Conservation (phyloP, 208 protist genomes). For the Strigomonas galati region DNA sequence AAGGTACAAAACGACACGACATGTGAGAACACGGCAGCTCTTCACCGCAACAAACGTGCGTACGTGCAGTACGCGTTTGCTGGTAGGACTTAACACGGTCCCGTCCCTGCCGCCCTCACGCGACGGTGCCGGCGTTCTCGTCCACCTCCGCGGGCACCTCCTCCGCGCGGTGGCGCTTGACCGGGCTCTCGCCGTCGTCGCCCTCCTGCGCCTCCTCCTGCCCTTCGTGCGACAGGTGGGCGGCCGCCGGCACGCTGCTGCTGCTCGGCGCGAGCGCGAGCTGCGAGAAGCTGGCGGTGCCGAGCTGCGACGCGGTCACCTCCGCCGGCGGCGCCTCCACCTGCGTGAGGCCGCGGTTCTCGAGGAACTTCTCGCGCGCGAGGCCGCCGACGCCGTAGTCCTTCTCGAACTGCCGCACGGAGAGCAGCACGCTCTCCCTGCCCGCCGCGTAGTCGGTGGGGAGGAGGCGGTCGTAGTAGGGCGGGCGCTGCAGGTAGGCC, state of each 20-base stretch:
- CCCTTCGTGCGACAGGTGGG: no score
- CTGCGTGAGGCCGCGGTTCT: conserved; percentile 18
- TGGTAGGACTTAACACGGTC: no score
- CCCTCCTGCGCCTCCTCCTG: neutral
- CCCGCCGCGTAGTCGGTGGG: conserved; percentile 58
- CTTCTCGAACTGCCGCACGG: conserved; percentile 56
- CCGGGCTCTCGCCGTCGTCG: neutral
- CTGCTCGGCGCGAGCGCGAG: neutral
- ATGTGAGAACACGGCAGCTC: no score
- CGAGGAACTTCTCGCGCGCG: conserved; percentile 56
- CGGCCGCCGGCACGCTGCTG: neutral
- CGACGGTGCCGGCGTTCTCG: neutral
- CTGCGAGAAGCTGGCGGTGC: conserved; percentile 2
- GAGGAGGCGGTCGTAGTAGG: conserved; percentile 69
- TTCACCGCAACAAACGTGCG: no score
- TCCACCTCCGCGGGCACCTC: neutral
- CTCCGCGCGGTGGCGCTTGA: neutral
- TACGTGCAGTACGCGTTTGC: no score
- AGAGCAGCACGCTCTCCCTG: conserved; percentile 42
- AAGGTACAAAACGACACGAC: no score
- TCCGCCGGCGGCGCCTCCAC: neutral
- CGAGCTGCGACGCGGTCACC: neutral
- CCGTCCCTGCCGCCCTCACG: neutral
- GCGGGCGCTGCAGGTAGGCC: conserved; percentile 56
- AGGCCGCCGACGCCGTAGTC: conserved; percentile 81